A percentile compares a stretch with the other conserved stretches of the same genome.
Conservation (phyloP, 2,329 filamentous ascomycete genomes). For the Mycogone perniciosa region DNA sequence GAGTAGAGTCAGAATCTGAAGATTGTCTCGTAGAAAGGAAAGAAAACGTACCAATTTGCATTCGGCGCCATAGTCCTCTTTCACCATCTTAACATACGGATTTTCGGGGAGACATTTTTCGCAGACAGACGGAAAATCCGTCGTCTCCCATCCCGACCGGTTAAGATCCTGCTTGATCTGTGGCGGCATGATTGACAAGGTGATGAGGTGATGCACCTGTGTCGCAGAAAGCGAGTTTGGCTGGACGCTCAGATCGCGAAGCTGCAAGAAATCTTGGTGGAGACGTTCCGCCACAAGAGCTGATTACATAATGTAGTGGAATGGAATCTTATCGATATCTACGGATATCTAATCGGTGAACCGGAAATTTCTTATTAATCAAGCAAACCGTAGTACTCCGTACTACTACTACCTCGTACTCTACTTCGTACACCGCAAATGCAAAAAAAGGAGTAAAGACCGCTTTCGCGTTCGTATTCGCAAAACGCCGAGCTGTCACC, state of each 20-base stretch:
- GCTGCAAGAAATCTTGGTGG: conserved; percentile 8
- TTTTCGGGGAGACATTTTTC: conserved; percentile 95
- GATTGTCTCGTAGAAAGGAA: not conserved
- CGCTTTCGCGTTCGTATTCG: conserved; percentile 26
- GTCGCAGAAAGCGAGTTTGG: not conserved
- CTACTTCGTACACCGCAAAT: not conserved
- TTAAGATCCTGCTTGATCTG: conserved; percentile 97
- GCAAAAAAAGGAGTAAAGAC: not conserved
- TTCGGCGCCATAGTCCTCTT: conserved; percentile 88
- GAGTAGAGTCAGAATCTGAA: not conserved
- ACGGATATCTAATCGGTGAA: not conserved
- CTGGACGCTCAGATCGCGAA: conserved; percentile 7
- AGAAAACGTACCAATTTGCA: conserved; percentile 54
- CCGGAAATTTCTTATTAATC: no score
- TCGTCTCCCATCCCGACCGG: conserved; percentile 91
- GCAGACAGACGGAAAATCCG: conserved; percentile 81
- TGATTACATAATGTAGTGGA: conserved; percentile 12
- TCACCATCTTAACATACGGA: conserved; percentile 97
- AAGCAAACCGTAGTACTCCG: no score
- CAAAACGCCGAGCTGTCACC: conserved; percentile 17
- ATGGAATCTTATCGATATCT: conserved; percentile 24
- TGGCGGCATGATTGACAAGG: conserved; percentile 57
- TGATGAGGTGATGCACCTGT: not conserved
- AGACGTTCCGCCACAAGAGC: not conserved
- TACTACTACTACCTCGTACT: no score